Base-by-base conservation (phyloP, 2,329 filamentous ascomycete genomes). In the Cadophora gregata region DNA sequence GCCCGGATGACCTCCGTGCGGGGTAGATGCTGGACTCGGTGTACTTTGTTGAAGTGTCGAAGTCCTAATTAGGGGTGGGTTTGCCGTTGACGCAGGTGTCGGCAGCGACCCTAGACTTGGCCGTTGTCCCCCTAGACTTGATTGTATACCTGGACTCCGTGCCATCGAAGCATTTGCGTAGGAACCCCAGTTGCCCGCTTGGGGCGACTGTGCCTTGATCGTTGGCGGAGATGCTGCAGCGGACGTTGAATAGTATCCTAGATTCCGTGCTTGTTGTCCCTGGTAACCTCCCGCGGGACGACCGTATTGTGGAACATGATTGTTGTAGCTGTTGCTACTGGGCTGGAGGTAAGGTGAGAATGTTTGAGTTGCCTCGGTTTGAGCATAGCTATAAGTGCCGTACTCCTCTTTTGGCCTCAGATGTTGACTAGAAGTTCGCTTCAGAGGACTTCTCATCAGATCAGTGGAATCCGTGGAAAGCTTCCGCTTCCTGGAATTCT, bases 51-150 rank as follows among this genome's bases (percentile, higher is more conserved):
- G 85, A 58, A 92, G 78, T 2, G 88, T 90, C 1, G 90, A 90
- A 5, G 89, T 91, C 65, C 90, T 84, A 63, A 92, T 88, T 65
- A 92, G 78, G 27, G 85, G 84, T 47, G 89, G 90, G 66, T 85
- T 86, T 36, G 82, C 74, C 16, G 67, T 45, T 25, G 66, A 29
- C 21, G 68, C 64, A 31, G 62, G 76, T 72, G 70, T 72, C 10
- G 73, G 69, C 16, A 75, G 63, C 16, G 72, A 68, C 21, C 70
- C 67, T 31, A 74, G 45, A 21, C 70, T 50, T 33, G 71, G 65
- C 36, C 71, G 68, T 29, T 67, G 65, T 9, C 68, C 60, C n/a
- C 65, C 63, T 21, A 64, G 66, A 65, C 68, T 71, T 19, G 81
- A 74, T 14, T 81, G 78, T 16, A 83, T 77, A 1, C 77, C 78